phyloP scores from a whole-genome alignment of 2,329 filamentous ascomycete species.

The Aspergillus clavatus region DNA sequence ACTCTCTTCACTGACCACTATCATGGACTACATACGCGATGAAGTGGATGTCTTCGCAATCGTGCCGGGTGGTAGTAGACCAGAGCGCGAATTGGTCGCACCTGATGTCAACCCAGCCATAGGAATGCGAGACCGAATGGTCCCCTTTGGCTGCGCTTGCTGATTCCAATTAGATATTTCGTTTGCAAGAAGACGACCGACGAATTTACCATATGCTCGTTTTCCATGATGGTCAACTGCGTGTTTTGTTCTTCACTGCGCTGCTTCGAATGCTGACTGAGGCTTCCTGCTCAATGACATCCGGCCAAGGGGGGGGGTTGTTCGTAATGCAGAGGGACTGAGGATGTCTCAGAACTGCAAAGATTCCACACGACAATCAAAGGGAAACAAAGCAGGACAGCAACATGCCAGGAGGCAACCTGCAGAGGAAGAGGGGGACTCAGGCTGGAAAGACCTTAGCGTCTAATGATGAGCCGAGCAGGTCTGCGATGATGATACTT shows the following conservation, averaged over 20 bases:
- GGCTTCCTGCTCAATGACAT: not conserved
- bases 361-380: slow-evolving; percentile 1
- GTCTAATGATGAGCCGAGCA: not conserved
- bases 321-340: slow-evolving; percentile 5
- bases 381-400: slow-evolving; percentile 9
- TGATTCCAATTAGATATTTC: slow-evolving; percentile 4
- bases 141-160: slow-evolving; percentile 24
- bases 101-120: slow-evolving; percentile 43
- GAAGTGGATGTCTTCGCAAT: slow-evolving; percentile 46
- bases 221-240: slow-evolving; percentile 25
- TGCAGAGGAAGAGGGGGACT: slow-evolving; percentile 7
- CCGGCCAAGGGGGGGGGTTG: not conserved
- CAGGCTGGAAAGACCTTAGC: too few species aligned
- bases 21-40: slow-evolving; percentile 24
- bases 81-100: slow-evolving; percentile 49
- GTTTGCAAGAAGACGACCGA: not conserved
- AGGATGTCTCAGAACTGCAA: slow-evolving; percentile 1
- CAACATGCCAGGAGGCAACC: slow-evolving; percentile 12
- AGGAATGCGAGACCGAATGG: slow-evolving; percentile 29
- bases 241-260: not conserved
- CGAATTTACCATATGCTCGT: slow-evolving; percentile 29
- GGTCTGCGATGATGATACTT: slow-evolving; percentile 2
- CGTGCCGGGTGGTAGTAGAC: slow-evolving; percentile 42
- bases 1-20: slow-evolving; percentile 9
- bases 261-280: not conserved